Percentiles rank a stretch among this genome's conserved stretches.
Conservation (phyloP, 305 asterid species). For the Ruellia speciosa region DNA sequence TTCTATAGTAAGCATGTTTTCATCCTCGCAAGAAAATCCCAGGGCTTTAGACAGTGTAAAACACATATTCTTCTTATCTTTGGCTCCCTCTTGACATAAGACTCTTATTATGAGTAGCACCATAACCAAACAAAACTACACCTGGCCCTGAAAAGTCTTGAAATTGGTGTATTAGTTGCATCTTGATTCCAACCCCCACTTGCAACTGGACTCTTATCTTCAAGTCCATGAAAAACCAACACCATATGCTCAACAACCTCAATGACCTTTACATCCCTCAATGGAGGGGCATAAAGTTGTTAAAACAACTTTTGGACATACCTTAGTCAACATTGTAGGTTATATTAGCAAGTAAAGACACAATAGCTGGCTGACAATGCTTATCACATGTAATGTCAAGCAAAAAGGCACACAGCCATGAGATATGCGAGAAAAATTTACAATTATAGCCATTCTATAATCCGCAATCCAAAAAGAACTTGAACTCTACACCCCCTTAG, state of each 20-base stretch:
- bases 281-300: conserved; percentile 15
- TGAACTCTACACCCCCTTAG: background rate
- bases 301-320: conserved; percentile 16
- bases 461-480: too few species aligned
- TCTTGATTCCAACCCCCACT: background rate
- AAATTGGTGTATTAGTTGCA: background rate
- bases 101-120: background rate
- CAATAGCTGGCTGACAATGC: background rate
- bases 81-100: background rate
- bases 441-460: background rate
- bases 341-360: background rate
- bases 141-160: background rate
- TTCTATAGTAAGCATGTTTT: background rate
- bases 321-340: conserved; percentile 6
- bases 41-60: background rate
- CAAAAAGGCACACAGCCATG: background rate
- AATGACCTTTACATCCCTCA: conserved; percentile 5
- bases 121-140: background rate
- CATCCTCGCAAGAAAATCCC: background rate
- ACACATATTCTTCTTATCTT: too few species aligned
- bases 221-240: background rate
- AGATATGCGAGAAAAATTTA: background rate
- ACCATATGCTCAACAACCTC: conserved; percentile 23
- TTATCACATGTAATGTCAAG: background rate
- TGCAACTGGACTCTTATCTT: background rate